These are phyloP conservation scores for Entophlyctis helioformis DNA, from an alignment of 192 early-diverging fungal species.

Conservation along the genomic window DNA sequence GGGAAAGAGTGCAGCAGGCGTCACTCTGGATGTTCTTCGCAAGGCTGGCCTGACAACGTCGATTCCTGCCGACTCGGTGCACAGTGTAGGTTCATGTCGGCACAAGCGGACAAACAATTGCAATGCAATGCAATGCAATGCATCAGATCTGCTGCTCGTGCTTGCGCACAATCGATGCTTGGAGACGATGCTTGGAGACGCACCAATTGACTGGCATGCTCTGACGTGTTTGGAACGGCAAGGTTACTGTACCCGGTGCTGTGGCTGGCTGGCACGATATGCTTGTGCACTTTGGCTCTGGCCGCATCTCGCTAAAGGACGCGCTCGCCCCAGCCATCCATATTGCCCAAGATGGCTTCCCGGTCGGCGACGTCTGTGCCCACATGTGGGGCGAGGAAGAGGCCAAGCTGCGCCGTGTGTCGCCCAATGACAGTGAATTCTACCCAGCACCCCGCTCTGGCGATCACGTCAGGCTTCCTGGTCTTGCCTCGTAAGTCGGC, in stretches of 20 bases:
- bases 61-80: conserved; percentile 9
- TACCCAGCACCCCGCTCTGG: conserved; percentile 46
- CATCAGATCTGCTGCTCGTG: too few relatives aligned
- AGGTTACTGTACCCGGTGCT: conserved; percentile 58
- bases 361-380: conserved; percentile 37
- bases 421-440: conserved; percentile 36
- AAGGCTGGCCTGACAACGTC: conserved; percentile 23
- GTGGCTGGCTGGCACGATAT: conserved; percentile 64
- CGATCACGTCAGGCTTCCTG: conserved; percentile 50
- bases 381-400: conserved; percentile 28
- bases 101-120: too few relatives aligned
- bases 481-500: conserved; percentile 37
- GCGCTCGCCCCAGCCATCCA: conserved; percentile 57
- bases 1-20: conserved; percentile 31
- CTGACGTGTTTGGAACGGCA: too few relatives aligned
- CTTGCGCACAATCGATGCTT: too few relatives aligned
- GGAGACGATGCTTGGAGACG: too few relatives aligned
- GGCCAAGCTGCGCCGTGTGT: conserved; percentile 7
- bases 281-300: conserved; percentile 48
- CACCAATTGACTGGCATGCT: too few relatives aligned
- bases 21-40: conserved; percentile 38
- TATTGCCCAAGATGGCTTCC: conserved; percentile 57
- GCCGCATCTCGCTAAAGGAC: conserved; percentile 36
- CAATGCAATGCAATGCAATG: too few relatives aligned
- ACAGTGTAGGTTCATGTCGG: conserved; percentile 8